Evolutionary conservation across 495 filamentous ascomycete species (phyloP).

Genomic region (Aspergillus carlsbadensis): DNA sequence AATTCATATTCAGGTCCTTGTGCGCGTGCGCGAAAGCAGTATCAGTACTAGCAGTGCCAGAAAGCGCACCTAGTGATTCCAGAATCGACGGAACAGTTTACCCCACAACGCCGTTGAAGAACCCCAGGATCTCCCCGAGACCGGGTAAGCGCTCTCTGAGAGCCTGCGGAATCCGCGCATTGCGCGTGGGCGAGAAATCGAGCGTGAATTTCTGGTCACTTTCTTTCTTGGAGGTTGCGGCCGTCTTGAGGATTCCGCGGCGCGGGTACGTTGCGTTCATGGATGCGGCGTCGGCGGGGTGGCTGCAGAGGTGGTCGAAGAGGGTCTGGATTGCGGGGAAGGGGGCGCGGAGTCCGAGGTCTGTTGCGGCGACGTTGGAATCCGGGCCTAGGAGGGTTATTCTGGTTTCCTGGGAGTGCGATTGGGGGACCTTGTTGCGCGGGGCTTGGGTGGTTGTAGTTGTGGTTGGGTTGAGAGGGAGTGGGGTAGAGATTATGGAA

Average conservation of each 20-base stretch:
- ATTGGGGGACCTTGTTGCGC: too few species aligned
- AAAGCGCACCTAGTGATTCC: not conserved
- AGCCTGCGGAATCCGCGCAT: not conserved
- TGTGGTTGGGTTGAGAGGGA: too few species aligned
- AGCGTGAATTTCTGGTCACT: not conserved
- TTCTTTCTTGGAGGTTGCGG: not conserved
- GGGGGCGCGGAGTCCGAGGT: too few species aligned
- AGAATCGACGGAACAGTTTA: not conserved
- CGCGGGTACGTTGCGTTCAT: not conserved
- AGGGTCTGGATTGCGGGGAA: not conserved
- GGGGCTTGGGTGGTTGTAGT: too few species aligned
- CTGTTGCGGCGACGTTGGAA: too few species aligned
- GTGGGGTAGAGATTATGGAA: too few species aligned
- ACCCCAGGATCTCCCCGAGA: not conserved
- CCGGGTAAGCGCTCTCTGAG: not conserved
- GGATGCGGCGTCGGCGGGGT: not conserved
- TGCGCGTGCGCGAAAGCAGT: not conserved
- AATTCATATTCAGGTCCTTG: not conserved
- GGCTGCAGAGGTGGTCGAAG: not conserved
- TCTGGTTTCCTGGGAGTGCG: too few species aligned
- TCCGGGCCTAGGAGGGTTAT: too few species aligned
- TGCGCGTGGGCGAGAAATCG: not conserved
- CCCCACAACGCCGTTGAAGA: not conserved
- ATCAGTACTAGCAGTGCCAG: not conserved
- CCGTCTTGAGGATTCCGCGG: not conserved